phyloP scores from a whole-genome alignment of 2,329 filamentous ascomycete genomes.

The Aspergillus sp. region DNA sequence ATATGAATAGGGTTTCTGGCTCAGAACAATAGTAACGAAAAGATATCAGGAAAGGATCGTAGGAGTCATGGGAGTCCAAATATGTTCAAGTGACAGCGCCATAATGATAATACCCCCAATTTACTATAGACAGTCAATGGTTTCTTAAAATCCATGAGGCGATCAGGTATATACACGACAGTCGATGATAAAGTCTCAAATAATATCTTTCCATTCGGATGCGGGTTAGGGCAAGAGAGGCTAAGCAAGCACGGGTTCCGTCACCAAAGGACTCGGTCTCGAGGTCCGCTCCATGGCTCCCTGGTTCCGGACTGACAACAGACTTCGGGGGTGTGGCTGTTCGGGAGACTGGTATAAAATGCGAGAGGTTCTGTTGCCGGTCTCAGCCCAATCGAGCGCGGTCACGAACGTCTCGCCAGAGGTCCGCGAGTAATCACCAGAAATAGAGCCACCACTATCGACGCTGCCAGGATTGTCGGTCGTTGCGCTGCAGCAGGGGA shows the following conservation, averaged over 20 bases:
- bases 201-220: too few relatives aligned
- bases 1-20: too few relatives aligned
- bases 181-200: too few relatives aligned
- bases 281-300: not conserved
- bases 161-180: too few relatives aligned
- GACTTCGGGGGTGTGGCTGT: not conserved
- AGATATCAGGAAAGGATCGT: too few relatives aligned
- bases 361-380: not conserved
- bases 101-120: too few relatives aligned
- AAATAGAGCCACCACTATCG: not conserved
- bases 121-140: too few relatives aligned
- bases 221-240: too few relatives aligned
- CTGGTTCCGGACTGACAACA: not conserved
- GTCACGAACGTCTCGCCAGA: constrained; percentile 12
- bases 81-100: too few relatives aligned
- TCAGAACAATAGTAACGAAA: too few relatives aligned
- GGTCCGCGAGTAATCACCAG: constrained; percentile 3
- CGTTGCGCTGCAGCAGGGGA: constrained; percentile 5
- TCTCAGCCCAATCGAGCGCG: constrained; percentile 4
- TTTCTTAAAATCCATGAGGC: too few relatives aligned
- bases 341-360: not conserved
- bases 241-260: constrained; percentile 3
- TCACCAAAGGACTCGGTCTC: not conserved
- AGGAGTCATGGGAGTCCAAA: too few relatives aligned
- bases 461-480: not conserved